Evolutionary conservation across 1,284 basidiomycete genomes (phyloP), one percentile per base, ranked within the genome.

Genomic region (Inonotus hispidus): DNA sequence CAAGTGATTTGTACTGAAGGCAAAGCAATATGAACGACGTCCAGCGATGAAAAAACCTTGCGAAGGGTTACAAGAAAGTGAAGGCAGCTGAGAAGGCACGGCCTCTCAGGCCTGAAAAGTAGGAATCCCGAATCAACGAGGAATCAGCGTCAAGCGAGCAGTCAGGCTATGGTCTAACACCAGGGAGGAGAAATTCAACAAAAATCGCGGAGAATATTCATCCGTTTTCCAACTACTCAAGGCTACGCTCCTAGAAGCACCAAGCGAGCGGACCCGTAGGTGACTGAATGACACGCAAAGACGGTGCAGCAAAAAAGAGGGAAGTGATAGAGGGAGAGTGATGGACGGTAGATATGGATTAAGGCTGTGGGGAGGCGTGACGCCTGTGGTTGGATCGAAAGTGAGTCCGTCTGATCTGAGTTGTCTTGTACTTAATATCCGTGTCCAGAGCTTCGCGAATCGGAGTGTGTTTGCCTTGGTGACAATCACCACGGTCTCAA

Each of bases 1-100:
- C n/a, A 43, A 27, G 27, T 19, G 29, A 14, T 19, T 38, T 37
- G 60, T 35, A 39, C 13, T 27, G 50, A 57, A 58, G 29, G 16
- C 7, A 49, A 58, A 58, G 25, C 41, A 49, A 58, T 56, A 50
- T 45, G 35, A 35, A 52, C 54, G 58, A 38, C 50, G 41, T 45
- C 25, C 50, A 29, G 45, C 41, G 41, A 59, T 21, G 10, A 37
- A 27, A 43, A 39, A 54, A 54, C 19, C 53, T 19, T 56, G 55
- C 54, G 45, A 56, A 52, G 43, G 46, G 56, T 38, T 59, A 35
- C 49, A 62, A 41, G 52, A 47, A 21, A n/a, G 19, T 23, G 16
- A 32, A 62, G 53, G 57, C 43, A 46, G 52, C 57, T 56, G 61
- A 55, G 53, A 49, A 38, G 60, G 60, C 61, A 58, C 56, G 39